A percentile compares a stretch with the other conserved stretches of the same genome.
phyloP scores from a whole-genome alignment of 208 protist genomes.

The Plasmodiophora brassicae region DNA sequence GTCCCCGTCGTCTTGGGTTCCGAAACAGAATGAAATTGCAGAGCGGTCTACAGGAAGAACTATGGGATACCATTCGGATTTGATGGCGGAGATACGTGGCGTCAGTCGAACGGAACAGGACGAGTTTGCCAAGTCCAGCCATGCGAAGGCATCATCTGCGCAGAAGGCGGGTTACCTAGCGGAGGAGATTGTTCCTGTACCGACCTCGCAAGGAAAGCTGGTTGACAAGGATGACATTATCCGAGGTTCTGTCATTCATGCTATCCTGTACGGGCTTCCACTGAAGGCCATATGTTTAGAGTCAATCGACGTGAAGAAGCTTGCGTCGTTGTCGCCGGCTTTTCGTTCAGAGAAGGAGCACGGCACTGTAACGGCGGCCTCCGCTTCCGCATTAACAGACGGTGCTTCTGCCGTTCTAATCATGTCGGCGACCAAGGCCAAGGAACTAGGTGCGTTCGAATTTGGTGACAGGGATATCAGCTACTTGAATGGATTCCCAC shows the following conservation, averaged over 20 bases:
- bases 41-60: slow-evolving; percentile 75
- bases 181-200: slow-evolving; percentile 66
- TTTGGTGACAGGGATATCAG: not conserved
- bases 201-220: slow-evolving; percentile 55
- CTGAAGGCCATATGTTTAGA: not conserved
- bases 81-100: slow-evolving; percentile 71
- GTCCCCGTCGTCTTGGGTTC: slow-evolving; percentile 66
- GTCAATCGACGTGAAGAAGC: slow-evolving; percentile 54
- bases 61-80: slow-evolving; percentile 76
- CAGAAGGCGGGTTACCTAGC: slow-evolving; percentile 59
- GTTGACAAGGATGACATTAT: slow-evolving; percentile 68
- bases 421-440: slow-evolving; percentile 58
- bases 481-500: not conserved
- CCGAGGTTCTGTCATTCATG: no score
- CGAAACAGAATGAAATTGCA: slow-evolving; percentile 58
- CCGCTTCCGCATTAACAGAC: slow-evolving; percentile 70
- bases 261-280: no score
- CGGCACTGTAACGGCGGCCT: slow-evolving; percentile 73
- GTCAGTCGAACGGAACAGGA: slow-evolving; percentile 68
- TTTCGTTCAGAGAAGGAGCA: slow-evolving; percentile 64
- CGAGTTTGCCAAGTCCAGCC: slow-evolving; percentile 62
- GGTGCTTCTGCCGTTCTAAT: slow-evolving; percentile 71
- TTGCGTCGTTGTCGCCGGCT: slow-evolving; percentile 65
- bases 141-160: slow-evolving; percentile 66
- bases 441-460: not conserved